Evolutionary conservation across 2,329 filamentous ascomycete genomes (phyloP).

Genomic region (Massarina eburnea): DNA sequence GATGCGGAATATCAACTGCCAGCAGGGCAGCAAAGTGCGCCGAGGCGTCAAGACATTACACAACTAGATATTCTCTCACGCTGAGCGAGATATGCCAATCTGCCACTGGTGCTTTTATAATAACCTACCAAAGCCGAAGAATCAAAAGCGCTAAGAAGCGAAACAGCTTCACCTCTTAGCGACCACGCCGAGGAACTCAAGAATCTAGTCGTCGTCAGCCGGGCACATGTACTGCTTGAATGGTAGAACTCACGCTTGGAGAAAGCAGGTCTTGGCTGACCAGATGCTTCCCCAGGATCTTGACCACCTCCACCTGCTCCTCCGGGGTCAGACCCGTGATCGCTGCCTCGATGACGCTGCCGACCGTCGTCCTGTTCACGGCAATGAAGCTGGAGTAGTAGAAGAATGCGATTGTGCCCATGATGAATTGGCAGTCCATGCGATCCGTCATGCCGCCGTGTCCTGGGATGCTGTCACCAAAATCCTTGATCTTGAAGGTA

Average conservation of each 20-base stretch:
- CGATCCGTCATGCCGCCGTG: constrained; percentile 98
- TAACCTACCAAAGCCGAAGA: not conserved
- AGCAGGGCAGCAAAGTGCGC: not conserved
- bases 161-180: constrained; percentile 1
- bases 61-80: constrained; percentile 1
- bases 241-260: constrained; percentile 47
- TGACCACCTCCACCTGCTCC: constrained; percentile 81
- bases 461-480: constrained; percentile 95
- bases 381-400: constrained; percentile 99
- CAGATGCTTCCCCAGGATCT: constrained; percentile 63
- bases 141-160: not conserved
- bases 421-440: constrained; percentile 99
- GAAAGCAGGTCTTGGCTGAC: constrained; percentile 64
- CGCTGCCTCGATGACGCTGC: constrained; percentile 83
- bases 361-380: constrained; percentile 79
- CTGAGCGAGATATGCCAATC: not conserved
- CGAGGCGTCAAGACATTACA: constrained; percentile 8
- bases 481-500: constrained; percentile 99
- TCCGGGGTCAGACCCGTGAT: constrained; percentile 86
- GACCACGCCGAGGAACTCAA: constrained; percentile 8
- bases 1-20: constrained; percentile 3
- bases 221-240: not conserved
- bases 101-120: not conserved
- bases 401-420: constrained; percentile 98
- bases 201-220: constrained; percentile 5